phyloP scores from a whole-genome alignment of 2,329 filamentous ascomycete genomes.

The Clonostachys sp. region DNA sequence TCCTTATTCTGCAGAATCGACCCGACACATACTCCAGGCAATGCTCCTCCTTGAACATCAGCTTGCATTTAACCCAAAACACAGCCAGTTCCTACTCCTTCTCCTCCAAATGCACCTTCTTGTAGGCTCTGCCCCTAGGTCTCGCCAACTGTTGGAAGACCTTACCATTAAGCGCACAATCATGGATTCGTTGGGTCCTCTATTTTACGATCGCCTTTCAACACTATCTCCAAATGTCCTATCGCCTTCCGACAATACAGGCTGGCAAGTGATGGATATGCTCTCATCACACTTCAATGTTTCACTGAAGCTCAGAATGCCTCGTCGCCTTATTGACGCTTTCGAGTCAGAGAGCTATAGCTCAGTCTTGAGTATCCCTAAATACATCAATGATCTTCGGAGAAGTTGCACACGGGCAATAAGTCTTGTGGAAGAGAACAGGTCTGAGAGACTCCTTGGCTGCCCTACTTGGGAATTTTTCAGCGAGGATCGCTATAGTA shows the following conservation, averaged over 20 bases:
- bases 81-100: constrained; percentile 41
- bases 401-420: constrained; percentile 47
- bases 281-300: constrained; percentile 39
- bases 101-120: constrained; percentile 46
- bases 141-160: constrained; percentile 41
- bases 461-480: constrained; percentile 33
- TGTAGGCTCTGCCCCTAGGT: constrained; percentile 42
- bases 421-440: constrained; percentile 45
- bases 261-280: constrained; percentile 31
- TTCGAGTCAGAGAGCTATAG: constrained; percentile 45
- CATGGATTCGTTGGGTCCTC: constrained; percentile 48
- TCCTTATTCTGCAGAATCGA: constrained; percentile 4
- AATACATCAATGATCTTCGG: constrained; percentile 36
- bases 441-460: constrained; percentile 37
- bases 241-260: constrained; percentile 20
- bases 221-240: constrained; percentile 39
- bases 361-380: constrained; percentile 41
- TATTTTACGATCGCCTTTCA: constrained; percentile 52
- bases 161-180: constrained; percentile 53
- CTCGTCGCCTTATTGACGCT: constrained; percentile 33
- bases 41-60: constrained; percentile 45
- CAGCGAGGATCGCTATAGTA: constrained; percentile 40
- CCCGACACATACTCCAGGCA: constrained; percentile 38
- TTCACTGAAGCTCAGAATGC: constrained; percentile 41
- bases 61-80: constrained; percentile 34